A percentile compares a stretch with the other conserved stretches of the same genome.
These are phyloP conservation scores for Pharnaceum exiguum DNA, from an alignment of 148 eudicot species.

Conservation along the genomic window DNA sequence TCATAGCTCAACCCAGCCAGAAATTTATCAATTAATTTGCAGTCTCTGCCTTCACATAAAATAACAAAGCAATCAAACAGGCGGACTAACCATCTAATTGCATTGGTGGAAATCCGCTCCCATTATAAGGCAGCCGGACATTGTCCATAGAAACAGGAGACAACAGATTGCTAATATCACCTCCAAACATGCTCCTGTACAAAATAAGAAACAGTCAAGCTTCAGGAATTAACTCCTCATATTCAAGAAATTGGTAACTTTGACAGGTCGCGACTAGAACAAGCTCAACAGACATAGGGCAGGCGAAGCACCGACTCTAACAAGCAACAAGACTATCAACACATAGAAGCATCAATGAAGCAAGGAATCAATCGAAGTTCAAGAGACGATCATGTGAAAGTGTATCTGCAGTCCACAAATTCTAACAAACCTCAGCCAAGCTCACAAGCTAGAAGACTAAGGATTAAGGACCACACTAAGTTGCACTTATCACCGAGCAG, in stretches of 20 bases:
- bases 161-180: conserved; percentile 25
- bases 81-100: conserved; percentile 41
- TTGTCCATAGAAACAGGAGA: conserved; percentile 35
- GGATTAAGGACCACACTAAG: too few species aligned
- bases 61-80: not conserved
- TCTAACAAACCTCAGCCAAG: too few species aligned
- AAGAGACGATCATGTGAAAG: too few species aligned
- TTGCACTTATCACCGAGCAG: too few species aligned
- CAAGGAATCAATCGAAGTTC: too few species aligned
- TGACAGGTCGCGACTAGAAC: not conserved
- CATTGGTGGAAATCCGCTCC: conserved; percentile 31
- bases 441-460: too few species aligned
- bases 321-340: too few species aligned
- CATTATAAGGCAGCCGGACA: conserved; percentile 31
- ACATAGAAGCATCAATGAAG: too few species aligned
- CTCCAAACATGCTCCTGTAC: conserved; percentile 55
- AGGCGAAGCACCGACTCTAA: too few species aligned
- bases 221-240: not conserved
- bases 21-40: not conserved
- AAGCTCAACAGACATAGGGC: too few species aligned
- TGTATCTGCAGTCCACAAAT: too few species aligned
- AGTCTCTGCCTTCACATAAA: too few species aligned
- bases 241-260: not conserved
- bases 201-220: conserved; percentile 8
- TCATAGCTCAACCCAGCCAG: not conserved